phyloP scores from a whole-genome alignment of 495 filamentous ascomycete species.

The Aspergillus egyptiacus region DNA sequence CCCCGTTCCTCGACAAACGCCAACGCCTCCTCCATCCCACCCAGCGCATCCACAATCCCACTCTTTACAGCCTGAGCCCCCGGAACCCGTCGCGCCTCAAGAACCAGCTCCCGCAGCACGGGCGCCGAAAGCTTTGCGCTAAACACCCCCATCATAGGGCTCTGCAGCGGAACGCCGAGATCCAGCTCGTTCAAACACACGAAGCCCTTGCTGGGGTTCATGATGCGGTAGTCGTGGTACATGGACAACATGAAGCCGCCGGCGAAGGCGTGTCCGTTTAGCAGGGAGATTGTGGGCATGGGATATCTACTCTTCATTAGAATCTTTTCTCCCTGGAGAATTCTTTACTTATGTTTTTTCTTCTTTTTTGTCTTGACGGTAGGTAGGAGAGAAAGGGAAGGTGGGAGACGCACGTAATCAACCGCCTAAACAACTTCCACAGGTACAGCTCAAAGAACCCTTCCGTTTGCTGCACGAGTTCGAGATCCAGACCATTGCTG shows the following conservation, averaged over 20 bases:
- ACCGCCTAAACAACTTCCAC: constrained; percentile 51
- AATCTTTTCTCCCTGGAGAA: too few species aligned
- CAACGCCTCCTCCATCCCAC: constrained; percentile 55
- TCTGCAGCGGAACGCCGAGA: constrained; percentile 63
- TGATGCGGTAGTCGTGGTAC: constrained; percentile 77
- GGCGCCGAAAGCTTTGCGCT: constrained; percentile 52
- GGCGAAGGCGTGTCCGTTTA: constrained; percentile 81
- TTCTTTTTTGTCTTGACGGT: neutral
- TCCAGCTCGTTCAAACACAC: constrained; percentile 75
- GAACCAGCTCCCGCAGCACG: constrained; percentile 56
- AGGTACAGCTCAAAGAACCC: constrained; percentile 51
- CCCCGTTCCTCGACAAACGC: constrained; percentile 49
- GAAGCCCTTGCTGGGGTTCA: constrained; percentile 62
- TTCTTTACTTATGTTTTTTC: constrained; percentile 6
- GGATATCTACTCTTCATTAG: constrained; percentile 47
- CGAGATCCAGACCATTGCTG: constrained; percentile 70
- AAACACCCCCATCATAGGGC: constrained; percentile 70
- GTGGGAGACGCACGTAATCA: constrained; percentile 49
- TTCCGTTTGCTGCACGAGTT: constrained; percentile 42
- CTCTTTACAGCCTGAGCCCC: constrained; percentile 53
- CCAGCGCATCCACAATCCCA: constrained; percentile 63
- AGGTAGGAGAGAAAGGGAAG: neutral
- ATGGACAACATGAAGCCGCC: constrained; percentile 75
- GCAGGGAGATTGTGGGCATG: constrained; percentile 72
- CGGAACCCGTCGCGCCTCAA: constrained; percentile 62